Conservation (phyloP, 345 rosid genomes). For the Eucalyptus paniculata region DNA sequence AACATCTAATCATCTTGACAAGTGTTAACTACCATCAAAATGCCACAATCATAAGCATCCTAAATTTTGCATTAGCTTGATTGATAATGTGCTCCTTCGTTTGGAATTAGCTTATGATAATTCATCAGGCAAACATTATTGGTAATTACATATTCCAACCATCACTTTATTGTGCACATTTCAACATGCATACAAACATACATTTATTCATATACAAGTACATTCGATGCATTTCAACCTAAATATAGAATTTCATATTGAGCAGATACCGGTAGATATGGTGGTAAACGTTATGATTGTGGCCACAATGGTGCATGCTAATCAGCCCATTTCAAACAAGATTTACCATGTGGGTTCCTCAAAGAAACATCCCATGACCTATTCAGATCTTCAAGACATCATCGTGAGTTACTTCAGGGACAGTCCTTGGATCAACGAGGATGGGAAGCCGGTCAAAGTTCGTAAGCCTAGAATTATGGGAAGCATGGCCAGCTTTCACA, state of each 20-base stretch:
- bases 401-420: constrained; percentile 1
- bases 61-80: neutral
- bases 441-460: constrained; percentile 20
- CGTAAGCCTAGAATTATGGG: neutral
- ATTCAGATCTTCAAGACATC: neutral
- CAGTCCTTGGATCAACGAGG: constrained; percentile 17
- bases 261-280: constrained; percentile 16
- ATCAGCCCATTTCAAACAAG: neutral
- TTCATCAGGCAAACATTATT: too few species aligned
- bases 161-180: neutral
- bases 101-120: neutral
- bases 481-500: constrained; percentile 15
- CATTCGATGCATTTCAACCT: neutral
- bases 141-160: neutral
- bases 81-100: neutral
- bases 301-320: neutral
- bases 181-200: neutral
- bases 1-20: neutral
- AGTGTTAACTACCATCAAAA: neutral
- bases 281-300: constrained; percentile 16
- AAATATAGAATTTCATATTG: neutral
- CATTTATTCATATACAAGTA: neutral
- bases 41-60: neutral
- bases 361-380: neutral
- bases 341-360: constrained; percentile 24